Evolutionary conservation across 768 basidiomycete genomes (phyloP), one percentile per base, ranked within the genome.

Genomic region (Chlorophyllum brunneum): DNA sequence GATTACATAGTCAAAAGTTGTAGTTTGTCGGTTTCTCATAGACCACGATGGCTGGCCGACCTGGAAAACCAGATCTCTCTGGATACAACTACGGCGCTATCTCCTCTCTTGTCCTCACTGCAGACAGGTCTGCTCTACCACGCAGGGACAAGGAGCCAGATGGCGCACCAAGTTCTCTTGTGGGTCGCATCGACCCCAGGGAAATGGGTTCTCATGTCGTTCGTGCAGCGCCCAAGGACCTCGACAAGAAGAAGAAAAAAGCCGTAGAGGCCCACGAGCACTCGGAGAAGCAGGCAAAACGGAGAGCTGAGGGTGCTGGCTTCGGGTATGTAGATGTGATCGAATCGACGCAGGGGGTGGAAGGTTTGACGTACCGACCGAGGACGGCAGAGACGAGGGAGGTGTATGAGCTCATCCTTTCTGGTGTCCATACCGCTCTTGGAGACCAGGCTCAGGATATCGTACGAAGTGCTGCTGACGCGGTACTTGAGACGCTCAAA

Each of bases 371-470:
- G 5, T 99, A 99, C 69, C 83, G 92, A 22, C 97, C 97, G 2
- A 78, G 92, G 40, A 98, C 97, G 3, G 83, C 90, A 2, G 95
- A 98, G 72, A 99, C 95, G 18, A 77, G 93, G 7, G 91, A 97
- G 58, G 88, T 93, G 0, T 99, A 97, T 71, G 89, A 97, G 64
- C 82, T 95, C 52, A 87, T 99, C 55, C 75, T 98, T 4, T 81
- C 88, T 2, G 70, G 83, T 16, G 88, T 97, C 2, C 93, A 98
- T 64, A 78, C 78, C 6, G 72, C 82, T 1, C 81, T 98, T 9
- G 95, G 95, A 0, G 97, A 97, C 70, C 94, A 95, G 65, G 91
- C 94, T 0, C 94, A 97, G 65, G 95, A 98, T 57, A 85, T 98
- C 61, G 85, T 99, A 42, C 86, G 95, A 16, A 92, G 89, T 58